Base-by-base conservation (phyloP, 345 rosid genomes). In the Eucalyptus fibrosa region DNA sequence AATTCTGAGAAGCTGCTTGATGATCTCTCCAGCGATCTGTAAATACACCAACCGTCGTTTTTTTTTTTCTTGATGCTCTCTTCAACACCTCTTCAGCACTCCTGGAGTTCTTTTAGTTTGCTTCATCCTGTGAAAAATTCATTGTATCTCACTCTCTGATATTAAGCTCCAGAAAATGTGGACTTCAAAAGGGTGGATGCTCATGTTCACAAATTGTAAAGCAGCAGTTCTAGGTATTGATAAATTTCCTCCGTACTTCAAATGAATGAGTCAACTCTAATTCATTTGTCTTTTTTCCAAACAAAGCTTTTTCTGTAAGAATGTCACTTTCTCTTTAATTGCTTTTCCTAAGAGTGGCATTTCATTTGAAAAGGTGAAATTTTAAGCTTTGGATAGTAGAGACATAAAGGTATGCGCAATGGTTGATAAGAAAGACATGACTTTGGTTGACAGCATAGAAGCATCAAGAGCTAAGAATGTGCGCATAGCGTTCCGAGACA, bases 141-240 rank as follows among this genome's bases (percentile, higher is more conserved):
- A 49, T 49, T 47, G 45, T 18, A 13, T 42, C 34, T 82, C 23
- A 8, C 85, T 40, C 47, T 21, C 26, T 7, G 91, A 80, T 80
- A 9, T 62, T 95, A 98, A 87, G 96, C 93, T 87, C 97, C 94
- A 88, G 96, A 91, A 91, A 92, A 87, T 90, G 94, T 96, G 65
- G 98, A 94, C 93, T 95, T 97, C 95, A 96, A 93, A 92, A 95
- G 90, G 90, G 95, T 97, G 88, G 99, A 97, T 91, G 94, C 97
- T 4, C 94, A 94, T 94, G 98, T 96, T 83, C 97, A 96, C 92
- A 99, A 96, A 91, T 93, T 96, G 90, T 93, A 97, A 93, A 95
- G 99, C 89, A 96, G 99, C 93, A 97, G 99, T 90, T 95, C 99
- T 88, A 97, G 99, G 99, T 97, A 92, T 86, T 9, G 7, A 21